Evolutionary conservation across 768 basidiomycete genomes (phyloP), one percentile per base, ranked within the genome.

Genomic region (Crassisporium funariophilum): DNA sequence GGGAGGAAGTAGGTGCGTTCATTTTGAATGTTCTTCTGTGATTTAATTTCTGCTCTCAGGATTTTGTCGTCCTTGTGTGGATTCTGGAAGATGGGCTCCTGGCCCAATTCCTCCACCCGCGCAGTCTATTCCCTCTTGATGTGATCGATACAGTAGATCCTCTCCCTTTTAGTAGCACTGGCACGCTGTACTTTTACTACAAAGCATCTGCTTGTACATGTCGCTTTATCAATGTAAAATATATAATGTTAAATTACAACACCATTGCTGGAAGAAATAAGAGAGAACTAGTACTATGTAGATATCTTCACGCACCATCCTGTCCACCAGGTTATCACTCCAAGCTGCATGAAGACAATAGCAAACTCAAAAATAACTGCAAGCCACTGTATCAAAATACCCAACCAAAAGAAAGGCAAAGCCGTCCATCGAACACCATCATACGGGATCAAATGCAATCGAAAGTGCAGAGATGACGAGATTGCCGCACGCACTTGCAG

Each of bases 301-400:
- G 72, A 59, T 49, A 88, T 53, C 33, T 77, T 77, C 34, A 87
- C 59, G 20, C 71, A 72, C 88, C 88, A 91, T 19, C 85, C 86
- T 45, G 78, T 58, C 88, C 88, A 91, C 88, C 88, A 91, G 7
- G 73, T 57, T 33, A 83, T 66, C 16, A 86, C 77, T 4, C 75
- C 80, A 31, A 82, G 34, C 60, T 88, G 76, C 47, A 81, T 69
- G 12, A 82, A 49, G 10, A 89, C 74, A 47, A 88, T 65, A 24
- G 66, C 73, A 49, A 72, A 61, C 59, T 89, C 86, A 20, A 80
- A 61, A n/a, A 78, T 37, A 35, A 86, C 80, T 4, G 83, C 83
- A 53, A 75, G 63, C 83, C 85, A 88, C 56, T 84, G 83, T 16
- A 87, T 78, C 10, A 86, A 29, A 12, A 86, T 81, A 6, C 71